These are phyloP conservation scores for Alternaria solani DNA, from an alignment of 2,329 filamentous ascomycete species.

Conservation along the genomic window DNA sequence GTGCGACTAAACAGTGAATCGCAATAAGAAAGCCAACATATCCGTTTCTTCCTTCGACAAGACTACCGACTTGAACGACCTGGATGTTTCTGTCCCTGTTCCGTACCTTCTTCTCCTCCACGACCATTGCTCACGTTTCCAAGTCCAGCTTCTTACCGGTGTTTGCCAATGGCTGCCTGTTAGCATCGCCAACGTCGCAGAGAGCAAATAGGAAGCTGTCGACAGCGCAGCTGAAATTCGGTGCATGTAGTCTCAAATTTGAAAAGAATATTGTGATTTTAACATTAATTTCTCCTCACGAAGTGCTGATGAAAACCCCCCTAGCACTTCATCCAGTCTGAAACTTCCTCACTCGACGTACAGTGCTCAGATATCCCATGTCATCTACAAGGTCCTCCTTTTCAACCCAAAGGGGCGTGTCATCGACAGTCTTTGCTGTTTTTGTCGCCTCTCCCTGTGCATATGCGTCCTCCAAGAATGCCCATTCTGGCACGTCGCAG, in stretches of 20 bases:
- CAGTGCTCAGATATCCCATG: constrained; percentile 44
- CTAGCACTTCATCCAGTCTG: constrained; percentile 13
- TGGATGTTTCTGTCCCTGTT: neutral
- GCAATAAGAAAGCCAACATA: constrained; percentile 11
- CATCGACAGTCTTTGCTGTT: neutral
- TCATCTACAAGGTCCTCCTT: constrained; percentile 24
- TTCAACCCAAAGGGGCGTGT: constrained; percentile 31
- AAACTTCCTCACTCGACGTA: constrained; percentile 44
- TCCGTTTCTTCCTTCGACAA: neutral
- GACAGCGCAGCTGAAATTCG: neutral
- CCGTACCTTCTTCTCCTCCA: neutral
- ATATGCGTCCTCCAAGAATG: constrained; percentile 44
- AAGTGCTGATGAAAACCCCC: neutral
- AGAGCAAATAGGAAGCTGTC: neutral
- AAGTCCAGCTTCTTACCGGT: too few species aligned
- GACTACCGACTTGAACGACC: neutral
- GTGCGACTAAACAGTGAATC: constrained; percentile 11
- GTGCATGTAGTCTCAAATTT: neutral
- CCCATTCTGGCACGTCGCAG: constrained; percentile 46
- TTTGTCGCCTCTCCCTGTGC: neutral
- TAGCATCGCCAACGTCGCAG: too few species aligned
- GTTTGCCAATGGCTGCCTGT: too few species aligned
- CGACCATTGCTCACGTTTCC: neutral
- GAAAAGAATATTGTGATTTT: neutral
- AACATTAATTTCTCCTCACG: neutral